Base-by-base conservation (phyloP, 345 rosid species). In the Mangifera indica region DNA sequence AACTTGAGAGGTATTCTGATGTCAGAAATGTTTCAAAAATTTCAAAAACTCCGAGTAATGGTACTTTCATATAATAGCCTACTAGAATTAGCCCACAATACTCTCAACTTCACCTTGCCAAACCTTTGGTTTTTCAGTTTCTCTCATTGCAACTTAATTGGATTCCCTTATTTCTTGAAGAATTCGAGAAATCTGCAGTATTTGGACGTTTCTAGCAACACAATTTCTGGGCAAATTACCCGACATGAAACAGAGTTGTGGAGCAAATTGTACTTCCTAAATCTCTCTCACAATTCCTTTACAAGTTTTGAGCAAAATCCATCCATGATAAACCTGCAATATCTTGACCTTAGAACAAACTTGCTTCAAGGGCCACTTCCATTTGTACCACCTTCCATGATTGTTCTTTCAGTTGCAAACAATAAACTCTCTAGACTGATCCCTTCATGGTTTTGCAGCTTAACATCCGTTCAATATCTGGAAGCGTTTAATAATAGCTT, bases 401-500 rank as follows among this genome's bases (percentile, higher is more conserved):
- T 0, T 0, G 0, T 1, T 5, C 67, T 74, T 51, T 44, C n/a
- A 0, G 0, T 73, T 7, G 57, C 71, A 0, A 15, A 49, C 60
- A 76, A 71, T 32, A 10, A 21, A 10, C 37, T 76, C n/a, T 53
- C 32, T 12, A 66, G 73, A 46, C 32, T 17, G 4, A 67, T 84
- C 32, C 72, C 78, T 4, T 32, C 24, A 1, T 0, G 0, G 10
- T 5, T 53, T 11, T 79, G 78, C 25, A 15, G 34, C 18, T 10
- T 64, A 46, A 26, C 2, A 42, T 3, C 1, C 13, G 73, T 76
- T 37, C 0, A 22, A 0, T 11, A 17, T 48, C 81, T 81, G 44
- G 81, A 57, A 60, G 9, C 79, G 46, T 75, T 81, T 5, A 10
- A 69, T 55, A 83, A 78, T 70, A 76, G 81, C 58, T 68, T 83